Evolutionary conservation across 2,329 filamentous ascomycete species (phyloP).

Genomic region (Huntiella savannae): DNA sequence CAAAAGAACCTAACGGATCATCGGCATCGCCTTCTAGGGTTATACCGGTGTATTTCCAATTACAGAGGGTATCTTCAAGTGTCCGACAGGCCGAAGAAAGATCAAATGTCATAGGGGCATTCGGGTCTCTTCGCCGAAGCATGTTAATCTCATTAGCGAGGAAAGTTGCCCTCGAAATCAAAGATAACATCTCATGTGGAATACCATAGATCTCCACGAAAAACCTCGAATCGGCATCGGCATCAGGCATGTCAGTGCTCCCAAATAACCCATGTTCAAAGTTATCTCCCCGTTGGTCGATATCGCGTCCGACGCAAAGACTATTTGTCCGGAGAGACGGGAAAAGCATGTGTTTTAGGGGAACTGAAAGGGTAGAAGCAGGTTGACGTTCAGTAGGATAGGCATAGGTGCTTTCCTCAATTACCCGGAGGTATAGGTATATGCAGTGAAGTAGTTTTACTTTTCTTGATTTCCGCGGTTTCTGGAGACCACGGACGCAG

Average conservation of each 20-base stretch:
- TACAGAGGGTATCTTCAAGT: slow-evolving; percentile 9
- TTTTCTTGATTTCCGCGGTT: slow-evolving; percentile 22
- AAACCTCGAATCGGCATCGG: slow-evolving; percentile 21
- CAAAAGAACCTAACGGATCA: neutral
- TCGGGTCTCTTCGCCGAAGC: slow-evolving; percentile 12
- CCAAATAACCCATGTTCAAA: slow-evolving; percentile 14
- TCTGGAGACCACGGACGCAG: slow-evolving; percentile 20
- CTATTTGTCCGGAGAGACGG: slow-evolving; percentile 17
- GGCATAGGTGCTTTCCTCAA: slow-evolving; percentile 24
- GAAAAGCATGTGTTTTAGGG: slow-evolving; percentile 13
- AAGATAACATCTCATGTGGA: slow-evolving; percentile 22
- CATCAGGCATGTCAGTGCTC: slow-evolving; percentile 15
- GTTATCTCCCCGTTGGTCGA: slow-evolving; percentile 22
- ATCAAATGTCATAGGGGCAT: slow-evolving; percentile 15
- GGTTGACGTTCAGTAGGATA: slow-evolving; percentile 10
- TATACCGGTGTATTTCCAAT: slow-evolving; percentile 11
- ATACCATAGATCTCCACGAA: slow-evolving; percentile 27
- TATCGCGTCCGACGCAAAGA: slow-evolving; percentile 23
- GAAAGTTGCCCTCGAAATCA: slow-evolving; percentile 24
- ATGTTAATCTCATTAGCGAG: slow-evolving; percentile 22
- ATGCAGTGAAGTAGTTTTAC: slow-evolving; percentile 27
- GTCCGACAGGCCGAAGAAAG: slow-evolving; percentile 16
- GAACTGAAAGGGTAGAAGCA: slow-evolving; percentile 3
- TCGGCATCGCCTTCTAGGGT: neutral
- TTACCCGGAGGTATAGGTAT: slow-evolving; percentile 26